Evolutionary conservation across 1,284 basidiomycete species (phyloP), one percentile per base, ranked within the genome.

Genomic region (Ustilago loliicola): DNA sequence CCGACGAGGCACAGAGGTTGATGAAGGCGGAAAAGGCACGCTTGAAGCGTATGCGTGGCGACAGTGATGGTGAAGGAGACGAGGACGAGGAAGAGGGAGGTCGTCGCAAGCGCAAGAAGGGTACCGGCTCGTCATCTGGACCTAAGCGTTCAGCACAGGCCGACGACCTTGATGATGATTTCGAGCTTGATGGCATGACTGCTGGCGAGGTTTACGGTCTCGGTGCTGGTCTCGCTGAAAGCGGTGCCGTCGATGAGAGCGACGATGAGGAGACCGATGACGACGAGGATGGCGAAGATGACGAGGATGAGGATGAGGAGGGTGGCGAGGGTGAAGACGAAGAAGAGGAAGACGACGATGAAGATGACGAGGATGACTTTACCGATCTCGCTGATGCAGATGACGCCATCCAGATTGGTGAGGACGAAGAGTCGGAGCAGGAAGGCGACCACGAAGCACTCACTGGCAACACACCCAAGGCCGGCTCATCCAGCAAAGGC

Each of bases 151-250:
- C 38, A 27, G 86, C 87, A 0, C 87, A 89, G 66, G 90, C 87
- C 9, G 96, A 98, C 87, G 96, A 98, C 85, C 88, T 98, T 50
- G 96, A 96, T 17, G 96, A 98, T 83, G 96, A 98, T 87, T 96
- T 95, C 68, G 81, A 82, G 36, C 65, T 83, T 10, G 82, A 80
- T 38, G 81, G 81, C 29, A 66, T 72, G 60, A 80, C 80, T 7
- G 81, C 77, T 17, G 77, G 72, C 32, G 76, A 84, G 29, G 80
- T 72, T 6, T 84, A 84, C 45, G 82, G 82, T 45, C 77, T 84
- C 13, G 81, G 82, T 29, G 63, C 65, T 11, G 81, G 81, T 51
- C 75, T 84, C 8, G 70, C 50, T 81, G 83, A 23, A 78, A 81
- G 15, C 3, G 85, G 83, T 9, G 85, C 84, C 7, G 88, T 87